Conservation (phyloP, 345 rosid genomes). For the Cochlearia excelsa region DNA sequence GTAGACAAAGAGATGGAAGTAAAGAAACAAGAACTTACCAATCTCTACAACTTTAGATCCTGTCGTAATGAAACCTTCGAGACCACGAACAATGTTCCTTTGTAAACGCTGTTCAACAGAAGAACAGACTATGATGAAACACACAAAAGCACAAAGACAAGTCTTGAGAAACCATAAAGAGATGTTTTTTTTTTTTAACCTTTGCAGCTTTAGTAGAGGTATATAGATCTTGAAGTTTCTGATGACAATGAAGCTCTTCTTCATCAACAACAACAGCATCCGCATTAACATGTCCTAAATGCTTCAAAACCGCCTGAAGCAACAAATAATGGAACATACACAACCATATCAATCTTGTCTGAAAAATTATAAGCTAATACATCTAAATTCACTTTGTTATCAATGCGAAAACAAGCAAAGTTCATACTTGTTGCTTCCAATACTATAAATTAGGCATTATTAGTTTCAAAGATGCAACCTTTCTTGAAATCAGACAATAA, state of each 20-base stretch:
- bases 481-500: no score
- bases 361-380: no score
- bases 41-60: constrained; percentile 74
- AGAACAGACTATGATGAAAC: not conserved
- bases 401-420: no score
- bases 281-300: constrained; percentile 68
- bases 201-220: constrained; percentile 79
- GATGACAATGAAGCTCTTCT: constrained; percentile 67
- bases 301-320: constrained; percentile 68
- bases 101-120: constrained; percentile 68
- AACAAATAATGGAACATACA: no score
- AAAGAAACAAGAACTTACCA: constrained; percentile 40
- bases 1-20: not conserved
- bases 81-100: constrained; percentile 76
- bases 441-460: no score
- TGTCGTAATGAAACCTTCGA: constrained; percentile 62
- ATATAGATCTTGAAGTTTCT: constrained; percentile 72
- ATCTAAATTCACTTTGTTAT: no score
- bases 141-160: not conserved
- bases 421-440: no score
- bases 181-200: constrained; percentile 33
- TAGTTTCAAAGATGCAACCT: no score
- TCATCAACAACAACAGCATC: constrained; percentile 70
- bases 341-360: no score
- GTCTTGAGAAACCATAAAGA: no score